Evolutionary conservation across 2,329 filamentous ascomycete species (phyloP), one percentile per base, ranked within the genome.

Genomic region (Sclerotinia borealis): DNA sequence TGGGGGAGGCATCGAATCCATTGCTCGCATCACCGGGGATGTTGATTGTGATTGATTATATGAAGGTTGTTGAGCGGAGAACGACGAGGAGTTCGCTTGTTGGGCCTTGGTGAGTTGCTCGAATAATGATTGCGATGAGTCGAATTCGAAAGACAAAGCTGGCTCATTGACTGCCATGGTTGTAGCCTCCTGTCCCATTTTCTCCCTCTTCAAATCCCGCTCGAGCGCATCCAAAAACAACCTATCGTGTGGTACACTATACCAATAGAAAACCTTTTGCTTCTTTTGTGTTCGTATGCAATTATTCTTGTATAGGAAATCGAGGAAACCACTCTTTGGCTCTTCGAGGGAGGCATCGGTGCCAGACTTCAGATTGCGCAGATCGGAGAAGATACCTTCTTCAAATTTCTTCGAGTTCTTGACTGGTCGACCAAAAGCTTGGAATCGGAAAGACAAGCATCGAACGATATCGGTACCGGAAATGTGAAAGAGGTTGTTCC

Each of bases 351-450:
- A 97, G 55, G 95, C 95, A 81, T 99, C 95, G 72, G 93, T 98
- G 69, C 95, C 95, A 29, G 95, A 96, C 80, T 99, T 99, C 71
- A 99, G 85, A 77, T 99, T 99, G 77, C 95, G 91, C 76, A 99
- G 81, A 76, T 99, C 95, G 49, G 95, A 99, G 79, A 99, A 99
- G 79, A 99, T 98, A 71, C 95, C 95, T 79, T 99, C 95, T 79
- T 99, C 95, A 75, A 99, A 99, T 79, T 99, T 99, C 82, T 99
- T 99, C 47, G 93, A 96, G 82, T 99, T 99, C 84, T 97, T 98
- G 66, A 99, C 95, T 0, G 95, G 95, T 63, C 95, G 91, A 72
- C 95, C 95, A 75, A 99, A 99, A 59, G 95, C 95, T 80, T 98
- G 95, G 80, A 99, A 99, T 75, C 95, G 85, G 81, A 99, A 99